These are phyloP conservation scores for Quercus glauca DNA, from an alignment of 306 rosid genomes.

Conservation along the genomic window DNA sequence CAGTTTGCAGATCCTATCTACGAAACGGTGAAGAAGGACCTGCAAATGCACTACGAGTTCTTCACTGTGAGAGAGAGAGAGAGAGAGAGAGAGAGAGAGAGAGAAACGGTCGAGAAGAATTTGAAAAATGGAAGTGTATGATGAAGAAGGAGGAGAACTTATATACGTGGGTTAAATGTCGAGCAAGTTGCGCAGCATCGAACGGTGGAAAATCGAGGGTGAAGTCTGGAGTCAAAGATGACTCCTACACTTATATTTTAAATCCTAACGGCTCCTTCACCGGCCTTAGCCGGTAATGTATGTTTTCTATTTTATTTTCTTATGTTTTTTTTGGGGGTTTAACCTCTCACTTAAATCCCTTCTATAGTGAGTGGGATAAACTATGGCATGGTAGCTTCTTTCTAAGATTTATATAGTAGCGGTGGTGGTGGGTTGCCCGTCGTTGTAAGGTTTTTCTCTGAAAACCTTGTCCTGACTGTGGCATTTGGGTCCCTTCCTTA, in stretches of 20 bases:
- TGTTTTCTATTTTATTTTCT: not conserved
- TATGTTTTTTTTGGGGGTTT: too few species aligned
- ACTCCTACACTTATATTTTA: not conserved
- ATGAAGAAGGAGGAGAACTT: not conserved
- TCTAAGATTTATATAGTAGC: too few species aligned
- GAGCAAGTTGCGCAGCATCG: not conserved
- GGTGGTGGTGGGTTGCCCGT: too few species aligned
- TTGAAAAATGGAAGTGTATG: slow-evolving; percentile 78
- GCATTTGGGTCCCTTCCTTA: too few species aligned
- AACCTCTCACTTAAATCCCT: too few species aligned
- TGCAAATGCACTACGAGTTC: slow-evolving; percentile 18
- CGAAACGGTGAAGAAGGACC: slow-evolving; percentile 24
- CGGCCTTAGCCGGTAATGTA: not conserved
- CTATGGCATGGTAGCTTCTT: too few species aligned
- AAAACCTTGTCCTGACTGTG: too few species aligned
- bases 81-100: not conserved
- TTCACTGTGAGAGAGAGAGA: slow-evolving; percentile 10
- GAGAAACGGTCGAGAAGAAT: slow-evolving; percentile 47
- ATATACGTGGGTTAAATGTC: not conserved
- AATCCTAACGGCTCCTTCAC: slow-evolving; percentile 19
- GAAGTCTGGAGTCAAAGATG: not conserved
- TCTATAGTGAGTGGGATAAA: too few species aligned
- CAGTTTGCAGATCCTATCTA: slow-evolving; percentile 43
- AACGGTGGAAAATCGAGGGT: slow-evolving; percentile 1
- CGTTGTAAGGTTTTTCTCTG: too few species aligned